These are phyloP conservation scores for Phialemoniopsis sp. DNA, from an alignment of 2,329 filamentous ascomycete species.

Conservation along the genomic window DNA sequence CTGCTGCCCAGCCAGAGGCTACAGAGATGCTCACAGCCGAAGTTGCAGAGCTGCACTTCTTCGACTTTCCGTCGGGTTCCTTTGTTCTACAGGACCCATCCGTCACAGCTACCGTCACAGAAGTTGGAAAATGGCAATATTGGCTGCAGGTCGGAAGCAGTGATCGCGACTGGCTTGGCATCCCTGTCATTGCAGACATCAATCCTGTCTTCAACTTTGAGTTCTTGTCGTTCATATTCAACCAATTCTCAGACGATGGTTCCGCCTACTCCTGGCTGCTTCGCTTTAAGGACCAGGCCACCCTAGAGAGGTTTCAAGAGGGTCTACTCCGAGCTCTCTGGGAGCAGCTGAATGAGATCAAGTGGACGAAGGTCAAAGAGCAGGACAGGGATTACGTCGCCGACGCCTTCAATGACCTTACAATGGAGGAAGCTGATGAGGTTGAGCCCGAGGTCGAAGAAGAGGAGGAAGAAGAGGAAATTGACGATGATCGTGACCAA, in stretches of 20 bases:
- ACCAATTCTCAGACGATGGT: slow-evolving; percentile 85
- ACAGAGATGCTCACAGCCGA: slow-evolving; percentile 72
- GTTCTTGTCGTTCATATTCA: slow-evolving; percentile 98
- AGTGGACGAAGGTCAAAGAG: slow-evolving; percentile 91
- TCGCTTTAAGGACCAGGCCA: slow-evolving; percentile 79
- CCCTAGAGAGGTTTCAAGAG: slow-evolving; percentile 83
- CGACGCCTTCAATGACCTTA: slow-evolving; percentile 91
- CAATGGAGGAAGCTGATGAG: slow-evolving; percentile 73
- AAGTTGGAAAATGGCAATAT: slow-evolving; percentile 89
- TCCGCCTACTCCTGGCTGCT: slow-evolving; percentile 94
- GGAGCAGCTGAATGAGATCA: slow-evolving; percentile 92
- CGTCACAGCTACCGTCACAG: slow-evolving; percentile 75
- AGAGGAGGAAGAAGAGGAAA: slow-evolving; percentile 50
- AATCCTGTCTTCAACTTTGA: slow-evolving; percentile 99
- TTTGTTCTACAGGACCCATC: slow-evolving; percentile 77
- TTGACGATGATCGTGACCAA: slow-evolving; percentile 49
- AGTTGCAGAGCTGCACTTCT: slow-evolving; percentile 83
- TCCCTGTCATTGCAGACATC: slow-evolving; percentile 81
- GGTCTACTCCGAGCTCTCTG: slow-evolving; percentile 93
- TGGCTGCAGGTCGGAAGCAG: slow-evolving; percentile 83
- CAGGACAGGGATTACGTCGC: slow-evolving; percentile 91
- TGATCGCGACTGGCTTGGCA: slow-evolving; percentile 80
- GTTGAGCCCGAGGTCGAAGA: slow-evolving; percentile 29
- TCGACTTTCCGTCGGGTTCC: slow-evolving; percentile 81
- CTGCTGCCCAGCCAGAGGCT: slow-evolving; percentile 64